Evolutionary conservation across 352 stramenopile genomes (phyloP).

Genomic region (Pythium scleroteichum): DNA sequence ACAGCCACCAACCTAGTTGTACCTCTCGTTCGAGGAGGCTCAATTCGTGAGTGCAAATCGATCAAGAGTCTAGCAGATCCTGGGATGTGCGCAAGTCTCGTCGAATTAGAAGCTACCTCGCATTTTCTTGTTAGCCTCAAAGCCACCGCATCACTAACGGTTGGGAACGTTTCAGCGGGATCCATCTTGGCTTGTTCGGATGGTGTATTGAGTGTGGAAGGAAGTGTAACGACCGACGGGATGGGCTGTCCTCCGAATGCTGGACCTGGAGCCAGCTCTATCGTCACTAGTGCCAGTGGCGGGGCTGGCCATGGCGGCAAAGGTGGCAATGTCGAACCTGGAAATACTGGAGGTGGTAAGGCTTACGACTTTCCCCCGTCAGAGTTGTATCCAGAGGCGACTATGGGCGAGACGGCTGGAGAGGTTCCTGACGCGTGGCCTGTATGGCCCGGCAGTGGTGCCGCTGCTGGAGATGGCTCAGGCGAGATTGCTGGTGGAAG

Average conservation of each 20-base stretch:
- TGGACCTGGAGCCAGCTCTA: conserved; percentile 26
- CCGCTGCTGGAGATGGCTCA: conserved; percentile 27
- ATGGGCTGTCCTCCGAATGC: conserved; percentile 32
- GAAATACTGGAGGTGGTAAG: conserved; percentile 30
- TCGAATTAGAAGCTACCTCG: not conserved
- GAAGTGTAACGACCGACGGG: conserved; percentile 20
- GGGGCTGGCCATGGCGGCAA: conserved; percentile 39
- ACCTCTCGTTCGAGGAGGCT: conserved; percentile 15
- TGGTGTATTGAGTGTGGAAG: conserved; percentile 30
- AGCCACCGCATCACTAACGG: conserved; percentile 18
- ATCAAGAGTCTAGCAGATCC: conserved; percentile 16
- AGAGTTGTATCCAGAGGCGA: conserved; percentile 1
- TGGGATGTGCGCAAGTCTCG: conserved; percentile 3
- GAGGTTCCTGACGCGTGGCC: conserved; percentile 19
- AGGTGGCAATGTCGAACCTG: conserved; percentile 38
- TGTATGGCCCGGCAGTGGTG: conserved; percentile 31
- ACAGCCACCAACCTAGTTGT: conserved; percentile 23
- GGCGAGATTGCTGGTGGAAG: conserved; percentile 59
- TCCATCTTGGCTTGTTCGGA: conserved; percentile 34
- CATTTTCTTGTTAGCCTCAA: conserved; percentile 30
- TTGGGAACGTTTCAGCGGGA: conserved; percentile 28
- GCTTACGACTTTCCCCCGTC: conserved; percentile 24
- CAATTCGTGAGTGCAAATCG: conserved; percentile 25
- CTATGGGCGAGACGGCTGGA: not conserved
- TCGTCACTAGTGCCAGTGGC: conserved; percentile 31